Conservation (phyloP, 73 alveolate species). For the Tetrahymena elliotti region DNA sequence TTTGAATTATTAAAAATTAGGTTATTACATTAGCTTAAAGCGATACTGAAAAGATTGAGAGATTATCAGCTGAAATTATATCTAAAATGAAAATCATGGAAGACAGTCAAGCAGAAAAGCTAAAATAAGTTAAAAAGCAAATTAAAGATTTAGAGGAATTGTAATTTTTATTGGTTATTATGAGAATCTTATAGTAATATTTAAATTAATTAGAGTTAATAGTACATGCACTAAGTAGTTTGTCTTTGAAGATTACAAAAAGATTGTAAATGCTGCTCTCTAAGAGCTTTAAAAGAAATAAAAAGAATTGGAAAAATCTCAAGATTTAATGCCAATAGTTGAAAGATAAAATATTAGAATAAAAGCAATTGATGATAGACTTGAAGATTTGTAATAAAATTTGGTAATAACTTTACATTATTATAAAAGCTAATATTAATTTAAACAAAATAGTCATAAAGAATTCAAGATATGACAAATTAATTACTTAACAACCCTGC, state of each 20-base stretch:
- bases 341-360: neutral
- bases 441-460: no score
- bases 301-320: neutral
- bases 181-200: neutral
- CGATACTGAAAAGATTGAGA: neutral
- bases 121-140: neutral
- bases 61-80: neutral
- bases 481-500: neutral
- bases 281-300: neutral
- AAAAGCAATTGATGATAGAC: neutral
- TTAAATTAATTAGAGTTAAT: neutral
- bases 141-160: neutral
- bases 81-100: neutral
- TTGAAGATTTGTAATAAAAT: neutral
- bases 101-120: neutral
- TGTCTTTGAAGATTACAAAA: neutral
- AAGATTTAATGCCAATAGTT: neutral
- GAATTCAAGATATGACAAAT: neutral
- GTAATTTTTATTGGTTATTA: neutral
- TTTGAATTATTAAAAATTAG: neutral
- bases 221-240: neutral
- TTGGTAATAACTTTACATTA: neutral
- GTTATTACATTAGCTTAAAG: neutral
- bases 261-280: neutral
- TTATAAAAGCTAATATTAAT: no score